Evolutionary conservation across 306 rosid genomes (phyloP).

Genomic region (Alnus rubra): DNA sequence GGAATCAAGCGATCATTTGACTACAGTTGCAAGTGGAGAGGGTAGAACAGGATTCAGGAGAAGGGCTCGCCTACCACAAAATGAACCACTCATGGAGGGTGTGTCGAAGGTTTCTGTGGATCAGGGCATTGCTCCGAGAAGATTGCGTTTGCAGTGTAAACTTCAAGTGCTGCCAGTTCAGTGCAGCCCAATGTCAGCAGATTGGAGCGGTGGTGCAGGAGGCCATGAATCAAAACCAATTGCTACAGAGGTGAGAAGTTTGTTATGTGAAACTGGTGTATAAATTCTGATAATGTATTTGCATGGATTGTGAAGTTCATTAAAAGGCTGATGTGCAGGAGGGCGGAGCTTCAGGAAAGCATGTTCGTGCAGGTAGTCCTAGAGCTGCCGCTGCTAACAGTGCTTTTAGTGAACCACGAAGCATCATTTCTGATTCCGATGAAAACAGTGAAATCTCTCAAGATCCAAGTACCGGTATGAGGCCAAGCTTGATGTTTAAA

Average conservation of each 20-base stretch:
- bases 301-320: conserved; percentile 30
- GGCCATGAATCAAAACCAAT: conserved; percentile 40
- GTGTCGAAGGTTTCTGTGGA: conserved; percentile 13
- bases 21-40: conserved; percentile 20
- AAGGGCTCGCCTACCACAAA: conserved; percentile 37
- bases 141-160: conserved; percentile 41
- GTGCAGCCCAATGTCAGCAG: conserved; percentile 19
- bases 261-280: conserved; percentile 16
- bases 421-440: conserved; percentile 21
- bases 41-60: conserved; percentile 40
- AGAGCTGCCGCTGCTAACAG: conserved; percentile 7
- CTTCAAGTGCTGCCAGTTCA: background rate
- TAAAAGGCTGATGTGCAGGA: conserved; percentile 49
- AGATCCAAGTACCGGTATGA: conserved; percentile 21
- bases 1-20: conserved; percentile 35
- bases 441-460: conserved; percentile 27
- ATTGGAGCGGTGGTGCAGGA: conserved; percentile 23
- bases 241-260: conserved; percentile 49
- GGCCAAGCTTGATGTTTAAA: conserved; percentile 22
- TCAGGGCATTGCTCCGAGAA: conserved; percentile 64
- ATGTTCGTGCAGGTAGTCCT: conserved; percentile 24
- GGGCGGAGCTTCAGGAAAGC: conserved; percentile 34
- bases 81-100: conserved; percentile 12
- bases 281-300: conserved; percentile 11
- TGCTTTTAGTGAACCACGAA: conserved; percentile 23